phyloP scores from a whole-genome alignment of 352 stramenopile genomes.

The Phytophthora sp. region DNA sequence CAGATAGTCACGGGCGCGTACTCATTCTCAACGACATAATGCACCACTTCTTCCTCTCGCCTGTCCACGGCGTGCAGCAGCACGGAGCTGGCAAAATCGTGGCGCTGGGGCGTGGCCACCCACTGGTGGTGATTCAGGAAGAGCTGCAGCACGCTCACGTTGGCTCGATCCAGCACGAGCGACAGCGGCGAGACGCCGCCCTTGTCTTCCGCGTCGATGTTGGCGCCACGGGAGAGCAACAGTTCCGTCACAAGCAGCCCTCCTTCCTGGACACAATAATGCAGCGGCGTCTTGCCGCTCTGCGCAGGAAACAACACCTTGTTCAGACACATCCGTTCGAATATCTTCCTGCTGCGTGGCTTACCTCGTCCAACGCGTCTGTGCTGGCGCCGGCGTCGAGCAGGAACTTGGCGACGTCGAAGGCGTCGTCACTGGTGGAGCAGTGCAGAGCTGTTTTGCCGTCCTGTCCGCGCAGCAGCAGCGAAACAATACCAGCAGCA shows the following conservation, averaged over 20 bases:
- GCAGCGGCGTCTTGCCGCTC: constrained; percentile 30
- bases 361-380: constrained; percentile 24
- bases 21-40: constrained; percentile 29
- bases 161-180: constrained; percentile 3
- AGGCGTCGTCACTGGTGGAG: constrained; percentile 25
- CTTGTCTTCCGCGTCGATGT: constrained; percentile 22
- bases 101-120: constrained; percentile 15
- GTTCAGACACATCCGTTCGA: background rate
- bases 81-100: constrained; percentile 16
- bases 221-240: constrained; percentile 17
- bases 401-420: constrained; percentile 30
- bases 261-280: constrained; percentile 32
- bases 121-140: constrained; percentile 38
- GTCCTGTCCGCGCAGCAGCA: too few relatives aligned
- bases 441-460: constrained; percentile 34
- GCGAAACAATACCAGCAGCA: background rate
- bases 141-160: constrained; percentile 29
- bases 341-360: background rate
- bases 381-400: constrained; percentile 11
- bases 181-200: constrained; percentile 12
- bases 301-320: constrained; percentile 3
- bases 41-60: background rate
- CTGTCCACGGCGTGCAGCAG: constrained; percentile 18
- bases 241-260: constrained; percentile 30
- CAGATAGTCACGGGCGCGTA: constrained; percentile 10